A percentile compares a stretch with the other conserved stretches of the same genome.
Conservation (phyloP, 108 stramenopile genomes). For the Skeletonema tropicum region DNA sequence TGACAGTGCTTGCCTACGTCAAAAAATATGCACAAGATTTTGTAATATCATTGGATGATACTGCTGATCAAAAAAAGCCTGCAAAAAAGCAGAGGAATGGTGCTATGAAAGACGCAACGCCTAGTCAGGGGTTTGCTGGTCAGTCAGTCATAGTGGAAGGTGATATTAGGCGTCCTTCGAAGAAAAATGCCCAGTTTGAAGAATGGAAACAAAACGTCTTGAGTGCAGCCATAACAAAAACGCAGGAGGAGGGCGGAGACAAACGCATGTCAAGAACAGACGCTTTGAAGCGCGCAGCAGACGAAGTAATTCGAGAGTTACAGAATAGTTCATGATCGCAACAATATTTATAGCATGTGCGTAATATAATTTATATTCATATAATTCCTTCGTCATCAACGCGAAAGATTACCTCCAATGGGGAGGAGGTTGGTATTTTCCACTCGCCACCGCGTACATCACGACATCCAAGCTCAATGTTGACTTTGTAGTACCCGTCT, state of each 20-base stretch:
- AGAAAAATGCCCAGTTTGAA: slow-evolving; percentile 10
- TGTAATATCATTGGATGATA: neutral
- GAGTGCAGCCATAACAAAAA: slow-evolving; percentile 8
- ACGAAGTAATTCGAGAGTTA: slow-evolving; percentile 22
- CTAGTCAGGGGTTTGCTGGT: neutral
- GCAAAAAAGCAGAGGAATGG: neutral
- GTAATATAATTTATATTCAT: no score
- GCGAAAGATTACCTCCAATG: slow-evolving; percentile 7
- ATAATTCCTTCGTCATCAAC: slow-evolving; percentile 8
- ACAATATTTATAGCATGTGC: no score
- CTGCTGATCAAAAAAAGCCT: neutral
- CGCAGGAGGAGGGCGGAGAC: neutral
- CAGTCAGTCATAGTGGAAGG: neutral
- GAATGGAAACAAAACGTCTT: slow-evolving; percentile 32
- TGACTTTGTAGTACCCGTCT: slow-evolving; percentile 24
- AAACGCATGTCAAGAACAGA: slow-evolving; percentile 7
- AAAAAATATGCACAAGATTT: slow-evolving; percentile 21
- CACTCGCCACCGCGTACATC: slow-evolving; percentile 29
- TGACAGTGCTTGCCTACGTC: slow-evolving; percentile 14
- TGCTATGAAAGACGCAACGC: neutral
- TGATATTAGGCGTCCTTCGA: neutral
- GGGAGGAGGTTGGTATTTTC: slow-evolving; percentile 14
- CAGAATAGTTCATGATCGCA: neutral
- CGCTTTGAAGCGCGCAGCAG: slow-evolving; percentile 21
- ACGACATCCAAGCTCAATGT: slow-evolving; percentile 18